A percentile compares a stretch with the other conserved stretches of the same genome.
Conservation (phyloP, 768 basidiomycete genomes). For the Serendipita vermifera region DNA sequence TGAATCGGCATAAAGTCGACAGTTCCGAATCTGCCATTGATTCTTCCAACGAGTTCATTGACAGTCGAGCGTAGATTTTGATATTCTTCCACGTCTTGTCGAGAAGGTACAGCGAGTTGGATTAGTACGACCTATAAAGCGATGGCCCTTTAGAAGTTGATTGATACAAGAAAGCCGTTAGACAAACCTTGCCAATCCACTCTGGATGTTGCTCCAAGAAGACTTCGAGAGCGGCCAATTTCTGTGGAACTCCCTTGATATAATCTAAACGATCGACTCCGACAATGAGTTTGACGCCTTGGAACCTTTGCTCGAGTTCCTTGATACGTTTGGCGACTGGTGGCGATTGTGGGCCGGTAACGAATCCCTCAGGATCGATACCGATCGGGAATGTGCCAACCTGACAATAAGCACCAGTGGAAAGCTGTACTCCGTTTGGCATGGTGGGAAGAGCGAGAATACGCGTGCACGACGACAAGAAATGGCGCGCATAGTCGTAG, state of each 20-base stretch:
- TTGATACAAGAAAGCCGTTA: not conserved
- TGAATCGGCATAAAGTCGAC: slow-evolving; percentile 99
- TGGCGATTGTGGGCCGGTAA: slow-evolving; percentile 67
- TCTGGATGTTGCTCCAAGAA: slow-evolving; percentile 97
- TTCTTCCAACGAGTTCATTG: slow-evolving; percentile 95
- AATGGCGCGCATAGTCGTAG: slow-evolving; percentile 98
- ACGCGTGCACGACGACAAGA: slow-evolving; percentile 94
- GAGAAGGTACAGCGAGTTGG: slow-evolving; percentile 92
- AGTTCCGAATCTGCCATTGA: slow-evolving; percentile 97
- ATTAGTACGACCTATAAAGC: slow-evolving; percentile 69
- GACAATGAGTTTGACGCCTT: slow-evolving; percentile 92
- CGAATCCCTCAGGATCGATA: slow-evolving; percentile 88
- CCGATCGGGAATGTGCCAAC: slow-evolving; percentile 99
- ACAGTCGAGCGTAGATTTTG: slow-evolving; percentile 92
- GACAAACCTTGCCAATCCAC: slow-evolving; percentile 85
- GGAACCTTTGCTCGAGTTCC: slow-evolving; percentile 78
- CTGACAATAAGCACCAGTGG: slow-evolving; percentile 80
- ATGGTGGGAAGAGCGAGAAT: slow-evolving; percentile 90
- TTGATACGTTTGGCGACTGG: slow-evolving; percentile 69
- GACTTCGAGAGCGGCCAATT: slow-evolving; percentile 88
- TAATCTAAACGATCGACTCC: slow-evolving; percentile 98
- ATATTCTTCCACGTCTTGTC: slow-evolving; percentile 98
- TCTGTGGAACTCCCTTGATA: slow-evolving; percentile 99
- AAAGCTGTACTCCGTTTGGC: slow-evolving; percentile 93
- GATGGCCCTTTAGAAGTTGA: slow-evolving; percentile 6